Percentiles rank a stretch among this genome's conserved stretches.
phyloP scores from a whole-genome alignment of 169 alveolate genomes.

The Theileria parva region DNA sequence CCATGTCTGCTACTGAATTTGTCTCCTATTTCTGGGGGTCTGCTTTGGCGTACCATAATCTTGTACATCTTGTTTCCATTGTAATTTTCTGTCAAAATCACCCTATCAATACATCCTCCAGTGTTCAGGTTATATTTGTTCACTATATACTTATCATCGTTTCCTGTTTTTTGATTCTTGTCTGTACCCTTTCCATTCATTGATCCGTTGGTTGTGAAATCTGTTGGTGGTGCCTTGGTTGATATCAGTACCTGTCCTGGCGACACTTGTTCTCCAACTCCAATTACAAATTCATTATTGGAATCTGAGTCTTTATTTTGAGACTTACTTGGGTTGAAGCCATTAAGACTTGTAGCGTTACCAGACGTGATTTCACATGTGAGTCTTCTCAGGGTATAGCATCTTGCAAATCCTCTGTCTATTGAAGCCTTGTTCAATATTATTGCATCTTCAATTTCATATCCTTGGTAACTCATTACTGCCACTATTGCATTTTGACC shows the following conservation, averaged over 20 bases:
- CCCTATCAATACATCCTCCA: conserved; percentile 92
- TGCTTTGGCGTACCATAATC: conserved; percentile 89
- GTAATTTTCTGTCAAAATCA: conserved; percentile 88
- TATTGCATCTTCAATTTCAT: conserved; percentile 99
- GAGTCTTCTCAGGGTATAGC: conserved; percentile 77
- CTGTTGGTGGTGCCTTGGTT: conserved; percentile 15
- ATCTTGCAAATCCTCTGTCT: conserved; percentile 99
- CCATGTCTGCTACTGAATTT: conserved; percentile 99
- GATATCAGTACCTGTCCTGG: conserved; percentile 83
- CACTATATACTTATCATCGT: conserved; percentile 45
- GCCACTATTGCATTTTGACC: conserved; percentile 99
- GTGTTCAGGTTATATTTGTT: conserved; percentile 69
- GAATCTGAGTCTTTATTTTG: not conserved
- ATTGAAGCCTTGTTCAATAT: conserved; percentile 95
- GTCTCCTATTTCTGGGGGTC: conserved; percentile 98
- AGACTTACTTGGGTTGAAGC: conserved; percentile 5
- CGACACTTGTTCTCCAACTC: conserved; percentile 65
- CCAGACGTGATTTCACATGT: conserved; percentile 79
- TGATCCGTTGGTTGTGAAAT: conserved; percentile 1
- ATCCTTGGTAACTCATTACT: conserved; percentile 98
- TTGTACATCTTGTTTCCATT: conserved; percentile 90
- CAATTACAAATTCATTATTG: conserved; percentile 42
- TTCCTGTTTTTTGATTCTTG: conserved; percentile 9
- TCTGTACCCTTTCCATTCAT: conserved; percentile 2
- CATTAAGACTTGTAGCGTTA: conserved; percentile 28